Base-by-base conservation (phyloP, 345 rosid species). In the Ceriops decandra region DNA sequence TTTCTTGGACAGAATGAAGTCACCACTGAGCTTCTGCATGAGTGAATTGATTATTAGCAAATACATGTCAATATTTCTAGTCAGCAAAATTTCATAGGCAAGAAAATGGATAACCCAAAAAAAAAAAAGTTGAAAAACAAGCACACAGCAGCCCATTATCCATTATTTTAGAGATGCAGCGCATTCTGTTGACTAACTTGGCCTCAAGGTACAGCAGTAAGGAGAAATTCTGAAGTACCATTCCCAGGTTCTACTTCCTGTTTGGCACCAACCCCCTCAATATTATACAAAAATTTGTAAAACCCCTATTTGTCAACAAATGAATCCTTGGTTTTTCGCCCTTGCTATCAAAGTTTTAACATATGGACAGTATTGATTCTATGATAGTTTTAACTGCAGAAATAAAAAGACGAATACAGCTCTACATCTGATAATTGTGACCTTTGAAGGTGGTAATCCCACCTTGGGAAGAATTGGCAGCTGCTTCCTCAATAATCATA, bases 351-450 rank as follows among this genome's bases (percentile, higher is more conserved):
- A 74, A 58, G 71, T 76, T 57, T 58, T 76, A 80, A 76, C 79
- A 33, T 82, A 87, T 83, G 83, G 70, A 87, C 89, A 82, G 71
- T 78, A 76, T 73, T 73, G 69, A 77, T 82, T 76, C 83, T 80
- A 67, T 72, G 78, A 76, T 83, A 82, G 61, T 72, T 66, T 69
- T 58, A 72, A 9, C 57, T 72, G 42, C 60, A 68, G 33, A 57
- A 52, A 75, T 56, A 11, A 71, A 82, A 75, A 75, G 81, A 73
- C 72, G 62, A 82, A 80, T 69, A 17, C 63, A 62, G 66, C 79
- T 71, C 24, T 70, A 64, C 69, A 77, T 33, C 69, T 64, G 72
- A 66, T 67, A 64, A 67, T 72, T 58, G 35, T 60, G 57, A 36
- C 70, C 65, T 73, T 26, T 49, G 26, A 16, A 13, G 22, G 61